Evolutionary conservation across 306 rosid species (phyloP).

Genomic region (Betula pendula): DNA sequence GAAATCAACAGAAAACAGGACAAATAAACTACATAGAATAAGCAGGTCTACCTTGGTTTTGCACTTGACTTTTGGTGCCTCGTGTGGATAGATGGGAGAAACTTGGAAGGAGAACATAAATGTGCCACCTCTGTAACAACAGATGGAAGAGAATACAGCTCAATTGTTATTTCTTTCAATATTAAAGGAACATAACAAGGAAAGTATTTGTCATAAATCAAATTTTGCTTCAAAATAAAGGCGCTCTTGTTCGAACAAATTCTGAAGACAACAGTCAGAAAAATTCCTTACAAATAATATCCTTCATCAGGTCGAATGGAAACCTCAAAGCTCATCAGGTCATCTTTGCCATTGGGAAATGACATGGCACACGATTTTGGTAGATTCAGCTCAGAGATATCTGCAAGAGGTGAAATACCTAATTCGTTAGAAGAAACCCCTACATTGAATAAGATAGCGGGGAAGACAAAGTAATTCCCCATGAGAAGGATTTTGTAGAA

Average conservation of each 20-base stretch:
- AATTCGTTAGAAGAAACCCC: conserved; percentile 19
- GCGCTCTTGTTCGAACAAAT: conserved; percentile 2
- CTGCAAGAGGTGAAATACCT: conserved; percentile 50
- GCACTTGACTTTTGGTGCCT: conserved; percentile 95
- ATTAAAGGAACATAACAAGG: conserved; percentile 1
- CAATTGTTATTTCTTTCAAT: not conserved
- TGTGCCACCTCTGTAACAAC: conserved; percentile 68
- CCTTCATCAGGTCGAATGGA: conserved; percentile 94
- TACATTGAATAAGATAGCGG: conserved; percentile 3
- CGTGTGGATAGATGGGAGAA: conserved; percentile 81
- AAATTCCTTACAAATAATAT: conserved; percentile 63
- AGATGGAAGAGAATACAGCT: conserved; percentile 24
- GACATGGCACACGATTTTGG: conserved; percentile 74
- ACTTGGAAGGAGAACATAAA: conserved; percentile 81
- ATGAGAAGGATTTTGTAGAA: conserved; percentile 3
- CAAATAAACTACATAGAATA: conserved; percentile 1
- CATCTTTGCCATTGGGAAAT: conserved; percentile 96
- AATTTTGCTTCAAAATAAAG: conserved; percentile 5
- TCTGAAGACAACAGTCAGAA: conserved; percentile 19
- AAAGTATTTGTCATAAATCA: not conserved
- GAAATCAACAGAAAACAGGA: not conserved
- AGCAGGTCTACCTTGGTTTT: conserved; percentile 76
- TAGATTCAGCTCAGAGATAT: conserved; percentile 89
- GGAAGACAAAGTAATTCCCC: conserved; percentile 7
- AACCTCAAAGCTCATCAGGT: conserved; percentile 94